phyloP scores from a whole-genome alignment of 1,284 basidiomycete species.

The Meira nashicola region DNA sequence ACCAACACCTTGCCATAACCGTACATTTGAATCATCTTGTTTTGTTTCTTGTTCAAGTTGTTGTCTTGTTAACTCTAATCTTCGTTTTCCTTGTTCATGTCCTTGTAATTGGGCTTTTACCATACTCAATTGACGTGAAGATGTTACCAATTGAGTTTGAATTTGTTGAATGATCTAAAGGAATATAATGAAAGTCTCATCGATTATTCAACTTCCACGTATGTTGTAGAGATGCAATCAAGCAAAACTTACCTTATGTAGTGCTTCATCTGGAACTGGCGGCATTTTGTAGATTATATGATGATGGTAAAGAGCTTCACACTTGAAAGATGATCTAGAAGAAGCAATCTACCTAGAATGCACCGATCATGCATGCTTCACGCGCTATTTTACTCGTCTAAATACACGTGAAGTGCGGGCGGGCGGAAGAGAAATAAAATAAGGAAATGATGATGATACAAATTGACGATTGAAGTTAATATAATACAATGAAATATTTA shows the following conservation, averaged over 20 bases:
- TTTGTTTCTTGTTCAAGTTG: slow-evolving; percentile 12
- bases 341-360: too few species aligned
- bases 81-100: slow-evolving; percentile 8
- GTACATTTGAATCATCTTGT: background rate
- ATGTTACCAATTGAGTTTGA: slow-evolving; percentile 13
- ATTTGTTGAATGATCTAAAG: slow-evolving; percentile 19
- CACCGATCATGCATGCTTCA: too few species aligned
- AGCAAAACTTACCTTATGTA: slow-evolving; percentile 12
- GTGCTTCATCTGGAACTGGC: slow-evolving; percentile 11
- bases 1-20: slow-evolving; percentile 16
- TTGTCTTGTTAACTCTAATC: slow-evolving; percentile 11
- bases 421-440: too few species aligned
- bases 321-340: too few species aligned
- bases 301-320: background rate
- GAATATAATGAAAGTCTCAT: background rate
- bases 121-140: slow-evolving; percentile 15
- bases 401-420: too few species aligned
- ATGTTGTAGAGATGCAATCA: background rate
- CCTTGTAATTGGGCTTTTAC: slow-evolving; percentile 15
- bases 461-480: too few species aligned
- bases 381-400: too few species aligned
- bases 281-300: background rate
- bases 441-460: too few species aligned
- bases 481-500: too few species aligned
- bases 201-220: background rate